These are phyloP conservation scores for Globisporangium barbulae DNA, from an alignment of 352 stramenopile genomes.

Conservation along the genomic window DNA sequence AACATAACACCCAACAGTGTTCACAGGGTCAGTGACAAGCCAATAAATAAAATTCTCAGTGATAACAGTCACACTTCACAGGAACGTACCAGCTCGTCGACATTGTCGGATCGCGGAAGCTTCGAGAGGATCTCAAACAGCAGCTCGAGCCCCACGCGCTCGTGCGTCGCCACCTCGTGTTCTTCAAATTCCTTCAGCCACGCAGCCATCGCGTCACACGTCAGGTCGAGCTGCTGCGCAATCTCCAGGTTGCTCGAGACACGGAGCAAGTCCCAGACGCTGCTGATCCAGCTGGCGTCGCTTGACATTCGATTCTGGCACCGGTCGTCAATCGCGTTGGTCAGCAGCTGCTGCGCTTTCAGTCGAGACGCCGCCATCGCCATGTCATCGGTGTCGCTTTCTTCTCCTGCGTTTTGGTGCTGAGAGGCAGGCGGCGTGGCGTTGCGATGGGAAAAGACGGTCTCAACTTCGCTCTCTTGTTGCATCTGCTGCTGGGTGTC, in stretches of 20 bases:
- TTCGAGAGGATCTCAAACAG: constrained; percentile 19
- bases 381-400: background rate
- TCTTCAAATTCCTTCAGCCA: constrained; percentile 26
- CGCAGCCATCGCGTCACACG: constrained; percentile 30
- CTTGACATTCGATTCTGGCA: constrained; percentile 10
- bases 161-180: background rate
- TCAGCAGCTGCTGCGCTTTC: constrained; percentile 9
- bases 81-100: constrained; percentile 11
- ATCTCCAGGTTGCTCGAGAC: constrained; percentile 31
- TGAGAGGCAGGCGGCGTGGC: background rate
- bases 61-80: background rate
- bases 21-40: background rate
- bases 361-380: background rate
- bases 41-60: too few species aligned
- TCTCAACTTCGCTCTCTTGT: constrained; percentile 1
- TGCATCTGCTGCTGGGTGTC: background rate
- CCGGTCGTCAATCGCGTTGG: constrained; percentile 27
- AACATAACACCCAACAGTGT: background rate
- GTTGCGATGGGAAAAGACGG: constrained; percentile 12
- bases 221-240: constrained; percentile 33
- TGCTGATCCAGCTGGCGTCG: constrained; percentile 26
- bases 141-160: constrained; percentile 18
- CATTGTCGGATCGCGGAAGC: constrained; percentile 11
- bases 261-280: constrained; percentile 29
- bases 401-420: background rate